phyloP scores from a whole-genome alignment of 1,139 yeast genomes.

The Taphrina sp. region DNA sequence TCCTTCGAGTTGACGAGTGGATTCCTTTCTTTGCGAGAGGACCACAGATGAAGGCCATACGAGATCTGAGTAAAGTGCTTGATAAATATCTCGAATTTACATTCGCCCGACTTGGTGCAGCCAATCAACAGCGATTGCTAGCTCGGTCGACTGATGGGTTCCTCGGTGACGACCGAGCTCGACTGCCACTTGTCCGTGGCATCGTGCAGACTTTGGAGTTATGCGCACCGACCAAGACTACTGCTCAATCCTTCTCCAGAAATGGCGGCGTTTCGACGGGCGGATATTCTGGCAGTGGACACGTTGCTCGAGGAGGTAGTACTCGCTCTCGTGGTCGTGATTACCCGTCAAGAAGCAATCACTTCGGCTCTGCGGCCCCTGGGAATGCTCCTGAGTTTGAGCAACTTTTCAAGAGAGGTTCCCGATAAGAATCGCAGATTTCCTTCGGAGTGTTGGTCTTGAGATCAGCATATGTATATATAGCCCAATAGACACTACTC shows the following conservation, averaged over 20 bases:
- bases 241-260: background rate
- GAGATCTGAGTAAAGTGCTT: background rate
- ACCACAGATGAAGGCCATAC: constrained; percentile 12
- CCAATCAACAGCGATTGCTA: constrained; percentile 10
- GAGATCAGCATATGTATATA: background rate
- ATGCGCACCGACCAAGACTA: constrained; percentile 1
- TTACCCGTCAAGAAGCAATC: background rate
- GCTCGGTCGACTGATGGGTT: constrained; percentile 7
- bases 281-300: background rate
- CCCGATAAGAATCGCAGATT: no score
- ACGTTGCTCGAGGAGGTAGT: background rate
- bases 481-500: background rate
- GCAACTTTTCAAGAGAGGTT: background rate
- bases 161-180: constrained; percentile 10
- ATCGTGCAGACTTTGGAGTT: constrained; percentile 12
- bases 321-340: background rate
- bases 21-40: constrained; percentile 30
- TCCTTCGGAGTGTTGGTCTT: no score
- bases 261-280: background rate
- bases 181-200: constrained; percentile 21
- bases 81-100: constrained; percentile 13
- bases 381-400: background rate
- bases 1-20: constrained; percentile 25
- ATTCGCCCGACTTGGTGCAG: constrained; percentile 23
- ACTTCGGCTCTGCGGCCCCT: no score